Evolutionary conservation across 2,329 filamentous ascomycete genomes (phyloP), one percentile per base, ranked within the genome.

Genomic region (Penicillium sumatraense): DNA sequence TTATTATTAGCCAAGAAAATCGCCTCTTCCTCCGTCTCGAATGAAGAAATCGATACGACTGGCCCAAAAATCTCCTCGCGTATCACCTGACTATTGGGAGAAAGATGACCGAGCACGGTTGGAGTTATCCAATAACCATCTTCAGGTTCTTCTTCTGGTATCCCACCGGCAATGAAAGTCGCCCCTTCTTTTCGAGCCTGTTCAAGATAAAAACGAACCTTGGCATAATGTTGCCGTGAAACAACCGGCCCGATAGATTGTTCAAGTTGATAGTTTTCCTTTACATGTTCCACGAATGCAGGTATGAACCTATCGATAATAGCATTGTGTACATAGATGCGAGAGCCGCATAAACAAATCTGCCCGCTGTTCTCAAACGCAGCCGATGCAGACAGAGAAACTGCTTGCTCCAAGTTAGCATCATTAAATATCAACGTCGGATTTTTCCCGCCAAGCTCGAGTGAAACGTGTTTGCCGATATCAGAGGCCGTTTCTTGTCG

Each of bases 261-360:
- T 83, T 88, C 3, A 86, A 78, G 2, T 84, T 88, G 76, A 27
- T 83, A 81, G 11, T 89, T 77, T 54, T 78, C 74, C 14, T 77
- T 73, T 1, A 82, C 83, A 57, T 77, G 77, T 35, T 81, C 77
- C 1, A 81, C 77, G 5, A 89, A 75, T 44, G 83, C 75, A 1
- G 80, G 66, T 3, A 85, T 75, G 64, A 90, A 88, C 33, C 78
- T 76, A 33, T 85, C 80, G 68, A 88, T 86, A 10, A 90, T 78
- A 8, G 80, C 81, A 2, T 76, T 78, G 68, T 89, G 86, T 2
- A 89, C 83, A 66, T 86, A 88, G 24, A 89, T 81, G 0, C 86
- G 78, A 66, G 88, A 88, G 7, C 85, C 85, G 0, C 85, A 84
- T 57, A 88, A 83, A 62, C 86, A 67, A 11, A 62, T 62, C 51